These are phyloP conservation scores for Fusarium protoensiforme DNA, from an alignment of 2,329 filamentous ascomycete species.

Conservation along the genomic window DNA sequence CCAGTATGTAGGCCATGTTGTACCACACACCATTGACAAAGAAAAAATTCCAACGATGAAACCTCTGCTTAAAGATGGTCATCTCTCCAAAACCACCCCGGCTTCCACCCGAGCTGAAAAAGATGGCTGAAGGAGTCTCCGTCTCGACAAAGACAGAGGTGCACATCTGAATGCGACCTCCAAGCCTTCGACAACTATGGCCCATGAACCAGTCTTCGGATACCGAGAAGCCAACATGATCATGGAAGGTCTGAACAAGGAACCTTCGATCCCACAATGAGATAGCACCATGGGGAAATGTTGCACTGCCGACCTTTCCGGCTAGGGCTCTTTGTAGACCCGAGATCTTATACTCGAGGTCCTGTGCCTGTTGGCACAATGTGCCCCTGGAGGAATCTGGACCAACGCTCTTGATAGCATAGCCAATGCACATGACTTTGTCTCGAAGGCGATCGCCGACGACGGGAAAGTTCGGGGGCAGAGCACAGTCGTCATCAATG, in stretches of 20 bases:
- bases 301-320: conserved; percentile 7
- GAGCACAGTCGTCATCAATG: conserved; percentile 19
- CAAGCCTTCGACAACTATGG: conserved; percentile 8
- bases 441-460: conserved; percentile 1
- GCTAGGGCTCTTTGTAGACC: conserved; percentile 7
- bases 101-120: conserved; percentile 3
- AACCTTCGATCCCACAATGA: conserved; percentile 17
- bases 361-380: conserved; percentile 16
- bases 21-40: conserved; percentile 19
- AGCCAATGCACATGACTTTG: conserved; percentile 21
- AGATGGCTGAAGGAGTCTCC: conserved; percentile 18
- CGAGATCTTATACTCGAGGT: conserved; percentile 26
- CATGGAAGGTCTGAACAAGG: conserved; percentile 16
- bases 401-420: conserved; percentile 26
- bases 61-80: conserved; percentile 22
- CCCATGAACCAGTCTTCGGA: conserved; percentile 27
- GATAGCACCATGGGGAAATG: conserved; percentile 20
- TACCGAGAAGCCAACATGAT: conserved; percentile 13
- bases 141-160: conserved; percentile 23
- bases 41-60: conserved; percentile 24
- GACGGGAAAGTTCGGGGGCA: conserved; percentile 15
- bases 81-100: conserved; percentile 21
- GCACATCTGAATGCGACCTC: conserved; percentile 23
- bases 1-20: conserved; percentile 11
- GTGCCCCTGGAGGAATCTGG: conserved; percentile 8